A percentile compares a stretch with the other conserved stretches of the same genome.
These are phyloP conservation scores for Pugionium cornutum DNA, from an alignment of 345 rosid genomes.

Conservation along the genomic window DNA sequence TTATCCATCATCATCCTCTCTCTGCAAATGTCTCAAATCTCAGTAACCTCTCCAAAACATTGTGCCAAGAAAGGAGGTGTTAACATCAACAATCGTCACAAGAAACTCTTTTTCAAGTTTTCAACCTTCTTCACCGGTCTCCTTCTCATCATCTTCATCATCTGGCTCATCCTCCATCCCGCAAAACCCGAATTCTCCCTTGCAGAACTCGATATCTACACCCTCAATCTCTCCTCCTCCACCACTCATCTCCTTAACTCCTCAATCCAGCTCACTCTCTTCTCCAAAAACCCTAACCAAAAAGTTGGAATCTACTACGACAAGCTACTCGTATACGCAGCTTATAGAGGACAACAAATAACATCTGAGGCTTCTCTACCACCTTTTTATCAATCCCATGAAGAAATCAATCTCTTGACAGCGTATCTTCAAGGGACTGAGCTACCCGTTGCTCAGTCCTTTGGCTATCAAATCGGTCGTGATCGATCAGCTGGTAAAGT, in stretches of 20 bases:
- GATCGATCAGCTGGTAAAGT: slow-evolving; percentile 63
- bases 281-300: slow-evolving; percentile 65
- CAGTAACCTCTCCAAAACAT: slow-evolving; percentile 66
- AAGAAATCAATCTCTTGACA: slow-evolving; percentile 59
- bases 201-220: slow-evolving; percentile 58
- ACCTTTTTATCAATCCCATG: slow-evolving; percentile 77
- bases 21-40: slow-evolving; percentile 70
- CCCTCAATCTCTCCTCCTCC: slow-evolving; percentile 58
- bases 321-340: slow-evolving; percentile 57
- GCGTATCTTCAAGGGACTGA: slow-evolving; percentile 62
- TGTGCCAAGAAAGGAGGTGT: slow-evolving; percentile 60
- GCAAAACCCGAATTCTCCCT: slow-evolving; percentile 70
- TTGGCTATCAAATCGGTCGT: slow-evolving; percentile 60
- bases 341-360: slow-evolving; percentile 81
- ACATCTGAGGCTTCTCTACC: slow-evolving; percentile 58
- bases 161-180: slow-evolving; percentile 79
- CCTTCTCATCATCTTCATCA: slow-evolving; percentile 54
- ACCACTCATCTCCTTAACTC: slow-evolving; percentile 76
- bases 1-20: neutral
- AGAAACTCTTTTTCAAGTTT: slow-evolving; percentile 57
- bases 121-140: slow-evolving; percentile 53
- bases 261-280: slow-evolving; percentile 67
- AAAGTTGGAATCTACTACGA: slow-evolving; percentile 86
- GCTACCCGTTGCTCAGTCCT: slow-evolving; percentile 66
- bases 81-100: slow-evolving; percentile 46